Evolutionary conservation across 371 early-diverging fungal genomes (phyloP).

Genomic region (Lichtheimia hyalospora): DNA sequence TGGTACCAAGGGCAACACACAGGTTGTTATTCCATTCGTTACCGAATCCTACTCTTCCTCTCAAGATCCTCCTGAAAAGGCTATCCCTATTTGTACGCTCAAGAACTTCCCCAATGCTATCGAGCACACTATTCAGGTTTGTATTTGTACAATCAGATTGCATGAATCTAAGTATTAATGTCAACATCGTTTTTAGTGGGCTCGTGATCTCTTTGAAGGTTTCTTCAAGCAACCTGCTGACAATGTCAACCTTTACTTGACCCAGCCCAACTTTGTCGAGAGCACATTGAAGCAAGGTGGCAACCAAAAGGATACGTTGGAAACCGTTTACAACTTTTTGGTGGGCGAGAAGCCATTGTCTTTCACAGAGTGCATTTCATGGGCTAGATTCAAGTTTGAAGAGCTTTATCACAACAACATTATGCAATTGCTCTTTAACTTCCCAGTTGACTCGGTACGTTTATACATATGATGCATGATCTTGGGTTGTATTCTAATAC

Average conservation of each 20-base stretch:
- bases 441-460: constrained; percentile 86
- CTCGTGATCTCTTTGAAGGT: constrained; percentile 97
- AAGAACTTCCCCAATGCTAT: constrained; percentile 99
- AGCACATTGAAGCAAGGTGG: constrained; percentile 78
- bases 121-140: constrained; percentile 98
- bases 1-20: constrained; percentile 99
- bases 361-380: constrained; percentile 90
- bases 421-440: constrained; percentile 91
- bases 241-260: constrained; percentile 90
- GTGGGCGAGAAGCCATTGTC: constrained; percentile 77
- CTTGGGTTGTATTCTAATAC: constrained; percentile 3
- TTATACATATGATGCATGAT: constrained; percentile 20
- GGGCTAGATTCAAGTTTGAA: constrained; percentile 94
- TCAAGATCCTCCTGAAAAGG: constrained; percentile 98
- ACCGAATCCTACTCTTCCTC: constrained; percentile 99
- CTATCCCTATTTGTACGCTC: constrained; percentile 99
- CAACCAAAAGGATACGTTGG: constrained; percentile 76
- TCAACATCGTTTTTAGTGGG: constrained; percentile 66
- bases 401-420: constrained; percentile 92
- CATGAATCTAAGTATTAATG: neutral
- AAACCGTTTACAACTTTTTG: constrained; percentile 69
- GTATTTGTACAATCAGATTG: neutral
- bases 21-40: constrained; percentile 92
- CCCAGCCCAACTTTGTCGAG: constrained; percentile 82
- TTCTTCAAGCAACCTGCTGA: constrained; percentile 92